Evolutionary conservation across 495 filamentous ascomycete genomes (phyloP).

Genomic region (Penicilliopsis zonata): DNA sequence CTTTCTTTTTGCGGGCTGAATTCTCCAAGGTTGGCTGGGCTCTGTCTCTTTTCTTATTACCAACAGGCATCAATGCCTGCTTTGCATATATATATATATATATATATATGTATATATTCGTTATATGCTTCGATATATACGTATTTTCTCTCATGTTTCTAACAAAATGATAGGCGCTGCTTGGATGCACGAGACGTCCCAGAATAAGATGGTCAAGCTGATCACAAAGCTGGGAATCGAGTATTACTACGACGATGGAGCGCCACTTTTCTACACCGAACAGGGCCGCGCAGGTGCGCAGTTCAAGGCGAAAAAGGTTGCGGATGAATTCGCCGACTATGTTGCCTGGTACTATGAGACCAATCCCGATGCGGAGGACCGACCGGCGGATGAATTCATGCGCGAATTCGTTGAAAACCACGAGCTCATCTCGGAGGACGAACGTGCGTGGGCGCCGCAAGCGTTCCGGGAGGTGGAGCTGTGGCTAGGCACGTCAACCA

Average conservation of each 20-base stretch:
- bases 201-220: constrained; percentile 13
- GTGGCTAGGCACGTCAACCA: constrained; percentile 12
- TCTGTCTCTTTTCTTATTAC: not conserved
- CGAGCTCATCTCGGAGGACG: constrained; percentile 13
- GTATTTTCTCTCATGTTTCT: not conserved
- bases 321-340: constrained; percentile 15
- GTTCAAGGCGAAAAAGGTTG: constrained; percentile 16
- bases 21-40: not conserved
- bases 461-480: constrained; percentile 13
- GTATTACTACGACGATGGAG: constrained; percentile 14
- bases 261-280: constrained; percentile 11
- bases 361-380: constrained; percentile 12
- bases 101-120: not conserved
- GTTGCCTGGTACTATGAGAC: constrained; percentile 14
- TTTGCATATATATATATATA: too few relatives aligned
- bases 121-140: not conserved
- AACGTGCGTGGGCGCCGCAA: constrained; percentile 13
- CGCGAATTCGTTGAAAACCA: constrained; percentile 11
- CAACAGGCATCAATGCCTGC: too few relatives aligned
- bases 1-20: too few relatives aligned
- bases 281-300: constrained; percentile 13
- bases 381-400: constrained; percentile 11
- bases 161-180: constrained; percentile 7
- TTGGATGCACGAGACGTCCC: constrained; percentile 18
- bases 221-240: constrained; percentile 10